Percentiles rank a stretch among this genome's conserved stretches.
Evolutionary conservation across 192 early-diverging fungal genomes (phyloP).

Genomic region (Linnemannia hyalina): DNA sequence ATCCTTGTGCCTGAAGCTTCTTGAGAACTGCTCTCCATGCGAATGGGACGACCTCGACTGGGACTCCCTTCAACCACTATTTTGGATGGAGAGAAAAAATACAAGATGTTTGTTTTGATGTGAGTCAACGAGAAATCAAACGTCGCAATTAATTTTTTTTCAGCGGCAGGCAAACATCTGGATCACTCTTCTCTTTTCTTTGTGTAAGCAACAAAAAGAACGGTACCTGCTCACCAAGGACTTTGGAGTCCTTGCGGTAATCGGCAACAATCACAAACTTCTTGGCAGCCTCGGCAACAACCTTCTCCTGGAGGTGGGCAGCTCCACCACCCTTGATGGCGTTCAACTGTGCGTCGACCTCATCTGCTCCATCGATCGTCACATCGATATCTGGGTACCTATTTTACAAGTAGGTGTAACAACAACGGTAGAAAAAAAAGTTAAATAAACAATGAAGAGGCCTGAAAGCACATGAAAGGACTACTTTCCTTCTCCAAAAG

Average conservation of each 20-base stretch:
- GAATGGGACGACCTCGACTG: constrained; percentile 91
- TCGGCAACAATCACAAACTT: constrained; percentile 94
- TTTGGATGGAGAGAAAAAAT: background rate
- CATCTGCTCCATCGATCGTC: constrained; percentile 94
- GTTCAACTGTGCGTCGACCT: constrained; percentile 87
- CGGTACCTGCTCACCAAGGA: constrained; percentile 77
- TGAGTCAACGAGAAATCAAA: background rate
- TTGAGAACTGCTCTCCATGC: constrained; percentile 79
- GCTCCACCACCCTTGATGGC: constrained; percentile 97
- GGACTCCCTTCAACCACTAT: constrained; percentile 91
- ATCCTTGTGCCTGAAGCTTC: constrained; percentile 56
- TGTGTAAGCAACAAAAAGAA: background rate
- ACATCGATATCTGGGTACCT: constrained; percentile 85
- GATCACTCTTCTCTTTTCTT: background rate
- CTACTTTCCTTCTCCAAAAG: background rate
- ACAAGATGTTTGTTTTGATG: background rate
- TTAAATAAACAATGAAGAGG: background rate
- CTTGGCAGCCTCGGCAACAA: constrained; percentile 86
- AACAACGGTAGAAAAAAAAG: background rate
- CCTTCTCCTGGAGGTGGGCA: constrained; percentile 94
- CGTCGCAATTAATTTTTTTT: background rate
- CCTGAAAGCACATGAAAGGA: background rate
- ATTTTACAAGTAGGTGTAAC: background rate
- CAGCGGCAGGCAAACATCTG: background rate
- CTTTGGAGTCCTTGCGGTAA: constrained; percentile 84